Evolutionary conservation across 345 rosid genomes (phyloP).

Genomic region (Chamaenerion angustifolium): DNA sequence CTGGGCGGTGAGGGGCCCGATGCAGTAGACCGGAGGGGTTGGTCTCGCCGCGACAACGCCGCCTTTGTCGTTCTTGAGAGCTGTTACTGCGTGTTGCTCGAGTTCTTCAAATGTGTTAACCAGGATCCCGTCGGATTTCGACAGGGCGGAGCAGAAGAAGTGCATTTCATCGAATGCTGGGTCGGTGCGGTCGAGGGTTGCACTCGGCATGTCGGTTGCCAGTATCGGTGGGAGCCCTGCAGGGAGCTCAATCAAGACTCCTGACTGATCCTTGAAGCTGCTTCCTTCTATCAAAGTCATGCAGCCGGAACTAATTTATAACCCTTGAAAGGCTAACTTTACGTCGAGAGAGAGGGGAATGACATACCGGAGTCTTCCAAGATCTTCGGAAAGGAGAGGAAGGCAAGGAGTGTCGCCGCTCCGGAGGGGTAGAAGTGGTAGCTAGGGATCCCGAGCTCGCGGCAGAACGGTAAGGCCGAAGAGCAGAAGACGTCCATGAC

Average conservation of each 20-base stretch:
- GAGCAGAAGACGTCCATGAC: conserved; percentile 16
- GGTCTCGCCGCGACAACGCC: too few relatives aligned
- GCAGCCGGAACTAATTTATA: too few relatives aligned
- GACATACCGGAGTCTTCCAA: conserved; percentile 1
- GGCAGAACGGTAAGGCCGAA: conserved; percentile 5
- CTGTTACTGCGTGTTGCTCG: conserved; percentile 3
- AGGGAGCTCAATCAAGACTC: conserved; percentile 3
- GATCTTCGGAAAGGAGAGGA: conserved; percentile 8
- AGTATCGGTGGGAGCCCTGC: conserved; percentile 4
- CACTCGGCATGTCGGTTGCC: conserved; percentile 9
- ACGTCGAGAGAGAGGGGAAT: too few relatives aligned
- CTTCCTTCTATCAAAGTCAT: not conserved
- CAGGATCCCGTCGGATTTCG: conserved; percentile 10
- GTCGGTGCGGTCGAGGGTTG: not conserved
- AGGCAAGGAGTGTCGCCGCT: conserved; percentile 5
- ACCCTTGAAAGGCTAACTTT: not conserved
- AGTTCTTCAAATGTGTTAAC: conserved; percentile 15
- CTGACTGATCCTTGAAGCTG: conserved; percentile 8
- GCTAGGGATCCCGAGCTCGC: conserved; percentile 9
- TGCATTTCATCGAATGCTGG: conserved; percentile 5
- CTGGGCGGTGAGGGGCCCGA: conserved; percentile 7
- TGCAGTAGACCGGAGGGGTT: conserved; percentile 8
- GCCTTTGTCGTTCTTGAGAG: conserved; percentile 3
- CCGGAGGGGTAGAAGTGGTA: conserved; percentile 12
- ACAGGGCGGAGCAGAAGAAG: not conserved